These are phyloP conservation scores for Aquilaria yunnanensis DNA, from an alignment of 345 rosid species.

Conservation along the genomic window DNA sequence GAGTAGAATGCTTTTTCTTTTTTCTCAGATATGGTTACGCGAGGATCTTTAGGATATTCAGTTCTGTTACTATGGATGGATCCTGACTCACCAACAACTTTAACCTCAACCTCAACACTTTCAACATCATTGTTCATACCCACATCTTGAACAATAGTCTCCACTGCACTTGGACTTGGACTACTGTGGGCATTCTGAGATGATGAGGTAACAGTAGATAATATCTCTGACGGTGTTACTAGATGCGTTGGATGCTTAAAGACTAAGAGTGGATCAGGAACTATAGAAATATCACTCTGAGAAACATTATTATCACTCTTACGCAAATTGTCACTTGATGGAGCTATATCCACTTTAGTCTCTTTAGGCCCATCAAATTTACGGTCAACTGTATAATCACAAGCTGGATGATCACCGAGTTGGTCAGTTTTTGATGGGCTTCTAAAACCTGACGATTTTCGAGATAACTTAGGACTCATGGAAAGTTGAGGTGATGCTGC, in stretches of 20 bases:
- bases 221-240: constrained; percentile 65
- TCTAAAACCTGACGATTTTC: constrained; percentile 34
- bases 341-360: constrained; percentile 21
- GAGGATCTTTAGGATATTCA: constrained; percentile 28
- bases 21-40: constrained; percentile 25
- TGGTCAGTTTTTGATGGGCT: constrained; percentile 27
- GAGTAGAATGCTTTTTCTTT: constrained; percentile 55
- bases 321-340: constrained; percentile 28
- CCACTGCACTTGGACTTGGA: constrained; percentile 29
- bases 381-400: constrained; percentile 34
- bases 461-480: constrained; percentile 37
- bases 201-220: constrained; percentile 38
- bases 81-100: constrained; percentile 50
- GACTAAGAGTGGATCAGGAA: constrained; percentile 27
- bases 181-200: constrained; percentile 37
- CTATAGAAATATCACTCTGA: constrained; percentile 31
- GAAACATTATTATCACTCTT: constrained; percentile 30
- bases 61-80: constrained; percentile 26
- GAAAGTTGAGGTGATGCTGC: constrained; percentile 33
- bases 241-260: constrained; percentile 68
- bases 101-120: constrained; percentile 41
- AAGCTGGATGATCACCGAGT: constrained; percentile 30
- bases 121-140: constrained; percentile 31
- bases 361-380: constrained; percentile 22
- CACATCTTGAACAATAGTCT: constrained; percentile 38